These are phyloP conservation scores for Trapa bicornis DNA, from an alignment of 345 rosid genomes.

Conservation along the genomic window DNA sequence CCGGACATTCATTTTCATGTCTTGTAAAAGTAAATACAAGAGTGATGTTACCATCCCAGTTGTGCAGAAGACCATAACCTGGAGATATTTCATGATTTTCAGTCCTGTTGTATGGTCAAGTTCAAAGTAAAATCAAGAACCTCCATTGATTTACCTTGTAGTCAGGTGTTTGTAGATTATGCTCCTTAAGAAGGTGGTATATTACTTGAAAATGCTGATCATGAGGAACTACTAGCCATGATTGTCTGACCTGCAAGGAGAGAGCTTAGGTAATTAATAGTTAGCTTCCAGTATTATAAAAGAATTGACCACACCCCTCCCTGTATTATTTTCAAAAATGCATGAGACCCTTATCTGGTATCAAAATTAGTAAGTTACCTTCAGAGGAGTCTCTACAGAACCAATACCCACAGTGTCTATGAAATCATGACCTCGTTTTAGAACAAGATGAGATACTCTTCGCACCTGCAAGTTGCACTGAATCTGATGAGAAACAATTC, in stretches of 20 bases:
- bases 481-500: not conserved
- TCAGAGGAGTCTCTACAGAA: constrained; percentile 65
- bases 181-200: constrained; percentile 55
- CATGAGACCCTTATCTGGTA: not conserved
- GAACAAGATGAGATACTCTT: constrained; percentile 56
- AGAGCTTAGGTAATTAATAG: not conserved
- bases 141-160: constrained; percentile 50
- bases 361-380: constrained; percentile 27
- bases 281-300: not conserved
- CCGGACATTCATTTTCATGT: constrained; percentile 72
- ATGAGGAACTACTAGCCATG: constrained; percentile 54
- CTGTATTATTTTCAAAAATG: not conserved
- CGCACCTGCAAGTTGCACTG: constrained; percentile 41
- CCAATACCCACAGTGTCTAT: constrained; percentile 70
- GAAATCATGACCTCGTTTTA: constrained; percentile 68
- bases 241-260: constrained; percentile 60
- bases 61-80: constrained; percentile 88
- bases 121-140: not conserved
- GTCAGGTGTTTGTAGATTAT: constrained; percentile 37
- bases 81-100: constrained; percentile 14
- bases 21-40: constrained; percentile 53
- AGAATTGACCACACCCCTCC: constrained; percentile 29
- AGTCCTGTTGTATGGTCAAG: constrained; percentile 3
- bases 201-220: constrained; percentile 66
- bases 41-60: constrained; percentile 90